A percentile compares a stretch with the other conserved stretches of the same genome.
phyloP scores from a whole-genome alignment of 495 filamentous ascomycete genomes.

The Penicillium crystallinum region DNA sequence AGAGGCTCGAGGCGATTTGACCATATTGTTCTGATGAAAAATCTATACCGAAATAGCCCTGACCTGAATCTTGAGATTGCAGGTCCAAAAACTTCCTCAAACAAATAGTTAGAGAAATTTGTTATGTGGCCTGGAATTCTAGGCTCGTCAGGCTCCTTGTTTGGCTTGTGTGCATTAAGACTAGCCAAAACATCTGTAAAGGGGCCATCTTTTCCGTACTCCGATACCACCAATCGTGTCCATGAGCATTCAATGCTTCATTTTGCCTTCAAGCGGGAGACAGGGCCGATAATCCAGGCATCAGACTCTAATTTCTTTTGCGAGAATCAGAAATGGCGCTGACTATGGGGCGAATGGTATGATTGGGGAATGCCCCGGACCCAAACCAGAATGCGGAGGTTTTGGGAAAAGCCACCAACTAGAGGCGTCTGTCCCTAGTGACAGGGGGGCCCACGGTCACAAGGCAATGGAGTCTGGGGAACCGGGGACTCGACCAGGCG shows the following conservation, averaged over 20 bases:
- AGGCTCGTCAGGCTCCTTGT: not conserved
- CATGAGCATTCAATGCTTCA: not conserved
- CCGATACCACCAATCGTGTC: not conserved
- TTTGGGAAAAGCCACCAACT: slow-evolving; percentile 16
- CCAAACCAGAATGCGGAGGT: slow-evolving; percentile 26
- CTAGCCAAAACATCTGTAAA: slow-evolving; percentile 1
- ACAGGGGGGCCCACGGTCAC: slow-evolving; percentile 14
- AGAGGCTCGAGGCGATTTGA: not conserved
- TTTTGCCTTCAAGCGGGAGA: slow-evolving; percentile 4
- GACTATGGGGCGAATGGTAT: slow-evolving; percentile 4
- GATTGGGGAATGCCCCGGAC: slow-evolving; percentile 19
- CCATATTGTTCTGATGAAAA: no score
- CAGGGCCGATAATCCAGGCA: slow-evolving; percentile 18
- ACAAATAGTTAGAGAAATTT: no score
- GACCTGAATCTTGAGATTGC: no score
- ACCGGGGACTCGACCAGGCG: slow-evolving; percentile 9
- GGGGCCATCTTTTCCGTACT: not conserved
- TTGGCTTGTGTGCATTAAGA: not conserved
- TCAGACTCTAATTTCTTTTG: slow-evolving; percentile 12
- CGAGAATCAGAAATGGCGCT: slow-evolving; percentile 1
- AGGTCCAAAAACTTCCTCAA: no score
- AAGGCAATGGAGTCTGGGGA: slow-evolving; percentile 16
- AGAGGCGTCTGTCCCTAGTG: not conserved
- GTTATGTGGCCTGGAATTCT: not conserved
- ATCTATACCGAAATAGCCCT: no score